Conservation (phyloP, 495 filamentous ascomycete species). For the Hyaloscypha bicolor region DNA sequence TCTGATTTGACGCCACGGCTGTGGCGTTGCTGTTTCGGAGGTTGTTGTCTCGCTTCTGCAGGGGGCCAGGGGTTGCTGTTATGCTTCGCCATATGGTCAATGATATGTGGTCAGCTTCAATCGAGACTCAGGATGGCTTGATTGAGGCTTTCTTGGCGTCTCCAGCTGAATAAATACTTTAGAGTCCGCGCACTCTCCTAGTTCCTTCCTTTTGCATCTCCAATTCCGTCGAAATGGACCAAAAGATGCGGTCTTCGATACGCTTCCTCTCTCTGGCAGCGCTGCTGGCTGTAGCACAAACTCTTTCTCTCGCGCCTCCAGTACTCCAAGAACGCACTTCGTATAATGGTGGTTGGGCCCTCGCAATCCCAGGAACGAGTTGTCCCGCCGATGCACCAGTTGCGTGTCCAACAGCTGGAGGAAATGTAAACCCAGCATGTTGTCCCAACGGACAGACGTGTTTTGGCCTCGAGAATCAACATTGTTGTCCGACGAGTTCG, state of each 20-base stretch:
- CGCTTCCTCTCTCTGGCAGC: background rate
- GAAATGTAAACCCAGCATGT: slow-evolving; percentile 16
- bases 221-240: background rate
- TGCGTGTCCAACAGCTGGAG: background rate
- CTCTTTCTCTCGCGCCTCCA: slow-evolving; percentile 1
- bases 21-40: too few species aligned
- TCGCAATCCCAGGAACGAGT: slow-evolving; percentile 19
- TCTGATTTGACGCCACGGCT: too few species aligned
- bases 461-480: background rate
- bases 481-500: slow-evolving; percentile 25
- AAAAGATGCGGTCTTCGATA: slow-evolving; percentile 5
- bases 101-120: too few species aligned
- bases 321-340: slow-evolving; percentile 12
- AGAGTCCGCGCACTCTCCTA: background rate
- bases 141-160: too few species aligned
- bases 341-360: slow-evolving; percentile 24
- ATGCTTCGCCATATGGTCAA: too few species aligned
- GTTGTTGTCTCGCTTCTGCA: too few species aligned
- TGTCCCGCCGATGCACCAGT: slow-evolving; percentile 22
- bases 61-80: too few species aligned
- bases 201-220: background rate
- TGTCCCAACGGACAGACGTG: slow-evolving; percentile 21
- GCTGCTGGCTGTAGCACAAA: background rate
- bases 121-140: too few species aligned
- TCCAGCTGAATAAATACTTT: background rate